Evolutionary conservation across 331 rosid genomes (phyloP), one percentile per base, ranked within the genome.

Genomic region (Acacia pycnantha): DNA sequence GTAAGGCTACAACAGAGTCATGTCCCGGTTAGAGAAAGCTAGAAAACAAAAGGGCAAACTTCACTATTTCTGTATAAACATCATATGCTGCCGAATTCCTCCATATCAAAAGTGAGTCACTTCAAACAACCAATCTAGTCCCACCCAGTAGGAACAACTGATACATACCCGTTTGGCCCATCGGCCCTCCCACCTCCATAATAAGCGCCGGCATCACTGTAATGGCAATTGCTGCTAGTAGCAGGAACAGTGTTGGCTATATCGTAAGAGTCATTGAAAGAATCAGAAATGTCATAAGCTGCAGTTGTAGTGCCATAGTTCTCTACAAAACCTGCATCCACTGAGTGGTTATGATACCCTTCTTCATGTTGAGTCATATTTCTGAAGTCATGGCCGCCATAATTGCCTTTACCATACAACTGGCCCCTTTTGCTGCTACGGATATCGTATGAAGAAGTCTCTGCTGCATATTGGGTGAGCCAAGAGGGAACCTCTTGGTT

Each of bases 131-230:
- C 41, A 56, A 64, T 56, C 87, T 87, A 89, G 29, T 93, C 92
- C 94, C 94, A 93, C 15, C 97, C 97, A 48, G 80, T 78, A 77
- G 94, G 79, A 51, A 84, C 89, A 24, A 88, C 47, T n/a, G 82
- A 50, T 33, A 46, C 77, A 79, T 77, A 82, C 33, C 86, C 84
- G 15, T 72, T 70, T 2, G 76, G 86, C n/a, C 86, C 90, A 40
- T 81, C 83, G 29, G 59, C 77, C n/a, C 27, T 33, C 10, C 74
- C 79, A 53, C 67, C 64, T 78, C 59, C 71, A 77, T 37, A 71
- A 4, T 70, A 65, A 24, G 75, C 85, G 51, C 78, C 64, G 70
- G 64, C 68, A 77, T 58, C 82, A 58, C 29, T 37, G n/a, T 43
- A 19, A 66, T 46, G 48, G 48, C 65, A 84, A 46, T 76, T 81